Evolutionary conservation across 768 basidiomycete genomes (phyloP), one percentile per base, ranked within the genome.

Genomic region (Suillus tomentosus): DNA sequence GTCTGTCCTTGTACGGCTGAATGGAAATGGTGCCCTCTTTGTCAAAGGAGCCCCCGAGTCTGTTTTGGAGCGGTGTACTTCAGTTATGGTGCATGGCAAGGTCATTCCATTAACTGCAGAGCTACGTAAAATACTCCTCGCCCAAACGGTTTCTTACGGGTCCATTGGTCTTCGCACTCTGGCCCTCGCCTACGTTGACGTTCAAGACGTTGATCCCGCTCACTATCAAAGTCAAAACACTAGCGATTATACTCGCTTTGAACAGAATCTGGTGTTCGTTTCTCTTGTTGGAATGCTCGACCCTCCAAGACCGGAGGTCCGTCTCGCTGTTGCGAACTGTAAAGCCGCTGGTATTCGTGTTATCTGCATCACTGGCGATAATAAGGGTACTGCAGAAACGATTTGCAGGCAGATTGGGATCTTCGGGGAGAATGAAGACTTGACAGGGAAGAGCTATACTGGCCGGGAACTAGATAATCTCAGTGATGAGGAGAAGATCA

Each of bases 281-380:
- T 96, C 95, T 15, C 81, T 99, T 55, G 94, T 96, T 64, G 96
- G 94, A 63, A 99, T 99, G 97, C 85, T 96, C 50, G 96, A 99
- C 72, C 96, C 96, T 24, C 96, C 96, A 6, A 91, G 96, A 36
- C 96, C 96, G 5, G 96, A 98, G 78, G 97, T 95, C 47, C 84
- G 84, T 39, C 82, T 76, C 42, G 96, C 97, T 13, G 87, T 99
- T 36, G 91, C 89, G 40, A 94, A 93, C 74, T 98, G 96, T 80
- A 87, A 81, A 69, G 89, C 92, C 17, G 96, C 96, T 9, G 96
- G 96, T 17, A 96, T 99, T 69, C 86, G 96, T 45, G 95, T 98
- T 53, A 88, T 99, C 69, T 96, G 96, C 71, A 96, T 99, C 74
- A 99, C 96, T 3, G 96, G 96, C 48, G 96, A 99, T 78, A 98